phyloP scores from a whole-genome alignment of 768 basidiomycete species.

The Multifurca ochricompacta region DNA sequence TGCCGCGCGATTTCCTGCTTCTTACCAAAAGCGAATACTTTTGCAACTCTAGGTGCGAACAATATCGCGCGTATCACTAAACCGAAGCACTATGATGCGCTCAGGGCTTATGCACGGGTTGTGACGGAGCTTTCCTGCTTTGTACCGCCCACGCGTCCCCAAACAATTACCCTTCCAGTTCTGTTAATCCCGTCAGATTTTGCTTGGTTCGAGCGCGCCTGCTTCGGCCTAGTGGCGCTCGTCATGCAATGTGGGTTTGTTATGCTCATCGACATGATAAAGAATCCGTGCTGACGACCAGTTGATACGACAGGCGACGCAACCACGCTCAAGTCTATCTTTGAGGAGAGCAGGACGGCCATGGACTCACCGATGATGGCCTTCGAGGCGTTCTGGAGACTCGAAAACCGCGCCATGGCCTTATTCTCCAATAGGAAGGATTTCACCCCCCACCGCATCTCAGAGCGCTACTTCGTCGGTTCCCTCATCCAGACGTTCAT shows the following conservation, averaged over 20 bases:
- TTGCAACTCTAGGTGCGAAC: background rate
- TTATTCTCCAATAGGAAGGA: background rate
- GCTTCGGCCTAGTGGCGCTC: conserved; percentile 6
- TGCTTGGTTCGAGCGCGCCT: background rate
- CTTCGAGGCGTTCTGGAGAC: background rate
- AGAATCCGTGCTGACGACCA: background rate
- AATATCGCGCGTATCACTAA: background rate
- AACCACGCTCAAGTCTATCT: background rate
- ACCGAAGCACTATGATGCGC: background rate
- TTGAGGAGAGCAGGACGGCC: background rate
- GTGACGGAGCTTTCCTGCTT: background rate
- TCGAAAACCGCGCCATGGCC: too few relatives aligned
- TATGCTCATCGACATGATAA: too few relatives aligned
- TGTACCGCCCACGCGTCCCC: too few relatives aligned
- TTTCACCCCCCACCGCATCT: background rate
- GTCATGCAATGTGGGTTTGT: conserved; percentile 5
- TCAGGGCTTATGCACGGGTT: background rate
- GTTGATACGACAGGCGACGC: background rate
- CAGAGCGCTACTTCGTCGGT: background rate
- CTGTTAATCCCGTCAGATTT: background rate
- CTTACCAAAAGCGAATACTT: too few relatives aligned
- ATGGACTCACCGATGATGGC: background rate
- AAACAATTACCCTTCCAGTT: background rate
- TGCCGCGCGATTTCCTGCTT: background rate
- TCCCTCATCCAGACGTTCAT: background rate